These are phyloP conservation scores for Xylaria acuta DNA, from an alignment of 495 filamentous ascomycete genomes.

Conservation along the genomic window DNA sequence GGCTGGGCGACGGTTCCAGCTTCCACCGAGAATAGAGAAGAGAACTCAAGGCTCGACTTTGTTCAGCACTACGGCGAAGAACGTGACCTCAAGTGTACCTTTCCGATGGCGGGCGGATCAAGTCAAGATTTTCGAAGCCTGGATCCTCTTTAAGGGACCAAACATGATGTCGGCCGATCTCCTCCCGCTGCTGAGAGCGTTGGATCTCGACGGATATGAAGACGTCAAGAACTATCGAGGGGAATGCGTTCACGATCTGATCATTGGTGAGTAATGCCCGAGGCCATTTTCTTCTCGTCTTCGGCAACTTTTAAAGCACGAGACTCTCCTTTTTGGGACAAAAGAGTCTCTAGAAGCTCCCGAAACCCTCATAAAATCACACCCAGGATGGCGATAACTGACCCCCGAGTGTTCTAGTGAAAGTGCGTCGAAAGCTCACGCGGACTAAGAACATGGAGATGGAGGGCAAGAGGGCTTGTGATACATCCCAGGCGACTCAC, in stretches of 20 bases:
- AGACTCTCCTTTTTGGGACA: no score
- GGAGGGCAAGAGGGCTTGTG: background rate
- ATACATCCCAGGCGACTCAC: background rate
- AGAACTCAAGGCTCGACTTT: conserved; percentile 5
- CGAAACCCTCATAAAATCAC: no score
- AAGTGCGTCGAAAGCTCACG: conserved; percentile 11
- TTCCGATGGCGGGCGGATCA: conserved; percentile 8
- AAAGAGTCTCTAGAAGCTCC: no score
- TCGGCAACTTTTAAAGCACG: no score
- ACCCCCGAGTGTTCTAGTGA: no score
- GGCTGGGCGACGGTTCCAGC: background rate
- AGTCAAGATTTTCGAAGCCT: conserved; percentile 6
- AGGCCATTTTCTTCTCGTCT: no score
- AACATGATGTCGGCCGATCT: conserved; percentile 6
- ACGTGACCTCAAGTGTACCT: background rate
- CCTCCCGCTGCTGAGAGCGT: background rate
- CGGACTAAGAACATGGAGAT: background rate
- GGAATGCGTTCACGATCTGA: conserved; percentile 3
- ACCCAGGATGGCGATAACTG: no score
- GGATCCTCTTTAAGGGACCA: background rate
- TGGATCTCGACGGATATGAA: conserved; percentile 17
- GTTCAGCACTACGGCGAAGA: conserved; percentile 5
- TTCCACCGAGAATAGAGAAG: background rate
- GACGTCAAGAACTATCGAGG: background rate
- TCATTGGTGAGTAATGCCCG: no score